Conservation (phyloP, 805 yeast species). For the Crinitomyces ghanaensis region DNA sequence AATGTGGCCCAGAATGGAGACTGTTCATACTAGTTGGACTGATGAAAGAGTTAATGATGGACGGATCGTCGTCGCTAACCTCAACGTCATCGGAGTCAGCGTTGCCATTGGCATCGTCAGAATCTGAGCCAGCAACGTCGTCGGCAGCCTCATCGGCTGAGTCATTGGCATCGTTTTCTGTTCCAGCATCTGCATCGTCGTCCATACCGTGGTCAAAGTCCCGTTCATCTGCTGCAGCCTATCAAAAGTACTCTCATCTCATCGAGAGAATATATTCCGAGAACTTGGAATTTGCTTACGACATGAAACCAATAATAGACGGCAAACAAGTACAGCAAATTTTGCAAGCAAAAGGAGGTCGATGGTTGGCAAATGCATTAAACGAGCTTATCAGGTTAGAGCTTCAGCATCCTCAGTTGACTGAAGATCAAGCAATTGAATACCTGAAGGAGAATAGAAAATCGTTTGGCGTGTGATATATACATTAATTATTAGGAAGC, state of each 20-base stretch:
- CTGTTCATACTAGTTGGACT: constrained; percentile 31
- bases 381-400: constrained; percentile 61
- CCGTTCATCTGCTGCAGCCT: too few relatives aligned
- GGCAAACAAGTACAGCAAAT: constrained; percentile 50
- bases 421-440: constrained; percentile 43
- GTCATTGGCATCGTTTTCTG: too few relatives aligned
- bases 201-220: too few relatives aligned
- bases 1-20: constrained; percentile 42
- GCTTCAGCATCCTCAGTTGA: constrained; percentile 52
- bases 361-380: constrained; percentile 61
- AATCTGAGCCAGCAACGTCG: constrained; percentile 18
- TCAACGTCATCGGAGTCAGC: too few relatives aligned
- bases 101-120: too few relatives aligned
- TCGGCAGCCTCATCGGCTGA: too few relatives aligned
- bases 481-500: too few relatives aligned
- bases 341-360: constrained; percentile 59
- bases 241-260: constrained; percentile 15
- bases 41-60: constrained; percentile 20
- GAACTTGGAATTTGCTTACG: constrained; percentile 34
- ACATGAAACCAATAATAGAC: constrained; percentile 50
- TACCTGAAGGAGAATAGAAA: too few relatives aligned
- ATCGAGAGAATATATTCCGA: constrained; percentile 22
- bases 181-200: too few relatives aligned
- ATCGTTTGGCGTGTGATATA: too few relatives aligned
- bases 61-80: constrained; percentile 25